Evolutionary conservation across 1,284 basidiomycete species (phyloP), one percentile per base, ranked within the genome.

Genomic region (Agaricales sp.): DNA sequence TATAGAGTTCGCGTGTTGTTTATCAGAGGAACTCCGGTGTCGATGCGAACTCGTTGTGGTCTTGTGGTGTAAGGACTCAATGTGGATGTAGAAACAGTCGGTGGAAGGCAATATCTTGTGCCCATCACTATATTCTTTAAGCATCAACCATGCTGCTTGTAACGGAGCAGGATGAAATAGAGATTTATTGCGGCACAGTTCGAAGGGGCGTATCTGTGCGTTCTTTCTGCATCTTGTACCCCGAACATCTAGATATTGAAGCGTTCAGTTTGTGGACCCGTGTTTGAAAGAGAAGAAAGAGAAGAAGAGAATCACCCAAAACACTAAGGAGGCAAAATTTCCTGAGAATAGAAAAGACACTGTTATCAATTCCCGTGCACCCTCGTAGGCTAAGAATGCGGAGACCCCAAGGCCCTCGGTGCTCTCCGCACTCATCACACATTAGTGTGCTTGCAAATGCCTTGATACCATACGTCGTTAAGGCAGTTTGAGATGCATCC

Each of bases 381-480:
- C 44, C 39, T 44, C 68, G 61, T 1, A 82, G 65, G 41, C 67
- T 62, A 22, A 82, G 66, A 21, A 83, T 70, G 4, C 81, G 67
- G 3, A 85, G 64, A 2, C 65, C 62, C 74, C 78, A 80, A 2
- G 78, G 80, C 0, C 80, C 80, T 22, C 64, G 63, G 19, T 64
- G 56, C 20, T 50, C 23, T 44, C 23, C 56, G 47, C 22, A 46
- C 22, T 26, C 47, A 35, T 64, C 58, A 53, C 61, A 58, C 2
- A 59, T 53, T 2, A 71, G 59, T 3, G 67, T 68, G 3, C 63
- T 58, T 2, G 71, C 61, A 14, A 82, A 67, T 2, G 62, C 53
- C 30, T 64, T 65, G 45, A 88, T 59, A 6, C 75, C 81, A 55
- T 73, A 68, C 1, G 73, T 55, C 2, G 75, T 73, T 19, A 88